Evolutionary conservation across 768 basidiomycete species (phyloP), one percentile per base, ranked within the genome.

Genomic region (Tephrocybe sp.): DNA sequence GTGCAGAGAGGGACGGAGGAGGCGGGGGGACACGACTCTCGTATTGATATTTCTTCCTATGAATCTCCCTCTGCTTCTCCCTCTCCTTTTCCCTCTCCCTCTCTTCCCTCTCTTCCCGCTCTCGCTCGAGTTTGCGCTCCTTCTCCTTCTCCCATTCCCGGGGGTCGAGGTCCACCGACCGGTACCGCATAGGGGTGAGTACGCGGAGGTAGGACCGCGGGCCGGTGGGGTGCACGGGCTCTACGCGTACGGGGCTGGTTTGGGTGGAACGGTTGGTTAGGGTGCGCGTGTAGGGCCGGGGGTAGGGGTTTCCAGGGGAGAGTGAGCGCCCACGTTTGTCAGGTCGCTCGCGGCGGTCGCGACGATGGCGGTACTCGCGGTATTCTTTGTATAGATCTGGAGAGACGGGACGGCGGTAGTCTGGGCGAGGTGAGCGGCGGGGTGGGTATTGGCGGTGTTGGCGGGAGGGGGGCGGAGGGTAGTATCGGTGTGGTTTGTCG

Each of bases 221-320:
- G 1, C 30, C 40, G 0, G 41, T 22, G 2, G 36, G 27, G 1
- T 47, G 47, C 8, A 55, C 1, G 2, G 54, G 46, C 22, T 51
- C 47, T 4, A 55, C 46, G 7, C 54, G 50, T 0, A 49, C 50
- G 8, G 54, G 54, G 1, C 50, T 52, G 1, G 54, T 55, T 22
- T 55, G 54, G 0, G 49, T 38, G 4, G 50, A 48, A 2, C 54
- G 41, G 12, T n/a, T 44, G 8, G 18, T 38, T 26, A 18, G 2
- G 34, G 18, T 16, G 32, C 49, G 11, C 39, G 30, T 5, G n/a
- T n/a, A n/a, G n/a, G n/a, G n/a, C n/a, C n/a, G n/a, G n/a, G n/a
- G n/a, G n/a, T n/a, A n/a, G n/a, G n/a, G n/a, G n/a, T n/a, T n/a
- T n/a, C n/a, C n/a, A n/a, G n/a, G n/a, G n/a, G n/a, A n/a, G n/a